Evolutionary conservation across 768 basidiomycete species (phyloP), one percentile per base, ranked within the genome.

Genomic region (Sporobolomyces roseus): DNA sequence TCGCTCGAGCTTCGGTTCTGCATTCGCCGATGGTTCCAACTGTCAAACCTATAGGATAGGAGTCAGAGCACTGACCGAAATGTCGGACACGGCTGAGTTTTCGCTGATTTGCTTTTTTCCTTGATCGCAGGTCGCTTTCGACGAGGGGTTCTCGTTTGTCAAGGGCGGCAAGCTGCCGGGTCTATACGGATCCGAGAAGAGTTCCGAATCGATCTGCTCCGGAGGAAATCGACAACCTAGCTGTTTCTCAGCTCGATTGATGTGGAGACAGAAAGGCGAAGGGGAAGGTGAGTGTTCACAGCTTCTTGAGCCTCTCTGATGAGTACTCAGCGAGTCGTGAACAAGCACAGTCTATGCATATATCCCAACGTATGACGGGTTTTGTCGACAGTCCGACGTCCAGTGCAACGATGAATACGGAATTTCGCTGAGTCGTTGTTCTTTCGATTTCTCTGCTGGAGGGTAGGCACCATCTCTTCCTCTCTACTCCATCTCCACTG

Each of bases 341-440:
- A 56, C 55, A n/a, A 38, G 55, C 38, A 3, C 66, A 67, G 78
- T 79, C 38, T 79, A 79, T 71, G 78, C 74, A 3, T 79, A 80
- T 64, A 63, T 78, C 9, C 79, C 78, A 0, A 74, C 77, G 0
- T 70, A 63, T 1, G 49, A 55, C 3, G 65, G 56, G 29, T 74
- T 79, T 35, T 78, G 68, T 38, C n/a, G 23, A 0, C 63, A 64
- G 21, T 48, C 58, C 49, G 66, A 77, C 27, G 74, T 79, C 4
- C 74, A 68, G 49, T 79, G 78, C 60, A 77, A 79, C 67, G 71
- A 73, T 3, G 77, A 76, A 49, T 80, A 78, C 72, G 79, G 79
- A 0, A 78, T 75, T 19, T 77, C 77, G 14, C 69, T 80, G 30
- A 75, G 74, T 4, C 65, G 78, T 30, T 78, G 78, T 0, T 61